Base-by-base conservation (phyloP, 768 basidiomycete species). In the Mycena belliarum region DNA sequence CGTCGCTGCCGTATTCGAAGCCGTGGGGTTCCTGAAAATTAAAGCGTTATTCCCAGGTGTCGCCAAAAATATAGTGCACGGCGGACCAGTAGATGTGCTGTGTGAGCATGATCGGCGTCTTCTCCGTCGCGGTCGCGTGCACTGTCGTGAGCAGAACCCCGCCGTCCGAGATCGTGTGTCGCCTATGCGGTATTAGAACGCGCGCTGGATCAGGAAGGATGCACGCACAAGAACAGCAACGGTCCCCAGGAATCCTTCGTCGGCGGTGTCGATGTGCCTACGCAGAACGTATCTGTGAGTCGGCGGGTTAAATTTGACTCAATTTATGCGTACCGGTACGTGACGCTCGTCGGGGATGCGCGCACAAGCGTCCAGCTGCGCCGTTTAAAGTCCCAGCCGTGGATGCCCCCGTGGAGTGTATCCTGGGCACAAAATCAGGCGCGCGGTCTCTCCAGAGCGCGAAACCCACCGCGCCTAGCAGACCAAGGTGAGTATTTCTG, bases 51-150 rank as follows among this genome's bases (percentile, higher is more conserved):
- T n/a, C n/a, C n/a, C n/a, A n/a, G n/a, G n/a, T n/a, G n/a, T n/a
- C n/a, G n/a, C n/a, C n/a, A n/a, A n/a, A n/a, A n/a, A n/a, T n/a
- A n/a, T n/a, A n/a, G n/a, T n/a, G n/a, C n/a, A n/a, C n/a, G n/a
- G n/a, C n/a, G n/a, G n/a, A 79, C 81, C 79, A 82, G 65, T 83
- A 85, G 29, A 79, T 72, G 59, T 84, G 82, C 54, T 80, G 80
- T 0, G 82, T 82, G 26, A 82, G 65, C 82, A 84, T 82, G 50
- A 83, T 82, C 0, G 82, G 82, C 3, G 83, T 84, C 76, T 77
- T 72, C 61, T 82, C 68, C 0, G 78, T 76, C 0, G 82, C 79
- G 8, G 69, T 75, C 1, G 82, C 82, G 33, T 74, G 72, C n/a
- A 84, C 69, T 3, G 64, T 68, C 1, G 78, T 80, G 26, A 73